Evolutionary conservation across 2,329 filamentous ascomycete genomes (phyloP).

Genomic region (Paecilomyces niveus): DNA sequence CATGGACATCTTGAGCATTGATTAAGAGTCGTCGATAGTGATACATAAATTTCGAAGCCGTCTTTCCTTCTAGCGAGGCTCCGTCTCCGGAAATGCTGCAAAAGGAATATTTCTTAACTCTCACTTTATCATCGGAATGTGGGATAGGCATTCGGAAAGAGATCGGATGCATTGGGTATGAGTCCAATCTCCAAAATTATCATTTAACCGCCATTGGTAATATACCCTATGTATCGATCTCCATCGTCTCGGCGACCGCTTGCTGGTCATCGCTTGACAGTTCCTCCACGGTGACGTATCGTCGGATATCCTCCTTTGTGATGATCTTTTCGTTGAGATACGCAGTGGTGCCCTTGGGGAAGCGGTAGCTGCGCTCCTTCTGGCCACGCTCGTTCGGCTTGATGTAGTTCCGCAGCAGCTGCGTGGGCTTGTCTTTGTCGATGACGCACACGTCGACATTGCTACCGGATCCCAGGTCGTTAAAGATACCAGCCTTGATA

Average conservation of each 20-base stretch:
- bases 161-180: neutral
- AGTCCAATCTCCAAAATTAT: neutral
- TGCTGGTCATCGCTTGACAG: slow-evolving; percentile 55
- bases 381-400: slow-evolving; percentile 83
- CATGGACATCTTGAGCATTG: neutral
- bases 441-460: slow-evolving; percentile 98
- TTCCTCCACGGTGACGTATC: slow-evolving; percentile 89
- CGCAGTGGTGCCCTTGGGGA: slow-evolving; percentile 85
- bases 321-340: slow-evolving; percentile 95
- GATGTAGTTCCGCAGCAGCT: slow-evolving; percentile 82
- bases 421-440: slow-evolving; percentile 85
- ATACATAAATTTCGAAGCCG: neutral
- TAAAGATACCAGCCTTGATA: slow-evolving; percentile 95
- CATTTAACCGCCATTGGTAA: neutral
- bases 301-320: slow-evolving; percentile 84
- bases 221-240: slow-evolving; percentile 45
- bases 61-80: neutral
- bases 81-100: neutral
- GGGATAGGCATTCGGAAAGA: neutral
- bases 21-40: neutral
- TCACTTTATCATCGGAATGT: neutral
- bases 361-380: slow-evolving; percentile 92
- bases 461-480: slow-evolving; percentile 92
- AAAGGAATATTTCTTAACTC: neutral
- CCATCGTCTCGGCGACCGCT: slow-evolving; percentile 59